A percentile compares a stretch with the other conserved stretches of the same genome.
Evolutionary conservation across 768 basidiomycete genomes (phyloP).

Genomic region (Leccinum ochraceum): DNA sequence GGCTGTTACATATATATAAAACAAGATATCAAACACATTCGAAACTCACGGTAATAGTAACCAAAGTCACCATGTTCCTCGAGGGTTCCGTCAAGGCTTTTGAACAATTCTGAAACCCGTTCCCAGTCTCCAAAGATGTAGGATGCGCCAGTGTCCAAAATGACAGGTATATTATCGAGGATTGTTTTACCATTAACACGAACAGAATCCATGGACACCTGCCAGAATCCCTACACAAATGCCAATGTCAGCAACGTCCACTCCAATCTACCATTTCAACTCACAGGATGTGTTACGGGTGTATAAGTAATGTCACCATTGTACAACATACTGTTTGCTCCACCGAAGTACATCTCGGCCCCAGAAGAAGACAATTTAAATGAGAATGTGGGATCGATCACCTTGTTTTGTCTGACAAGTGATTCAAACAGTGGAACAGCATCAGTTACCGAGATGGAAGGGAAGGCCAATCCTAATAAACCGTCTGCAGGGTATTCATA

Average conservation of each 20-base stretch:
- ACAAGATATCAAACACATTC: too few species aligned
- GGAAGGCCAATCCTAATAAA: not conserved
- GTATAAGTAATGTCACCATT: not conserved
- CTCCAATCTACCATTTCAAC: not conserved
- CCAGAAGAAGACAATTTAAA: not conserved
- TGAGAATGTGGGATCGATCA: not conserved
- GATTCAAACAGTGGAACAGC: not conserved
- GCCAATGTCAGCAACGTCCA: not conserved
- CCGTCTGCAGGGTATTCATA: not conserved
- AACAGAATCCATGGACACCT: too few species aligned
- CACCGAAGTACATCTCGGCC: not conserved
- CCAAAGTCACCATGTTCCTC: too few species aligned
- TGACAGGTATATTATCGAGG: too few species aligned
- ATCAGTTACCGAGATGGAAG: not conserved
- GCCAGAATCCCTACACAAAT: too few species aligned
- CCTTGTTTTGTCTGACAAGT: not conserved
- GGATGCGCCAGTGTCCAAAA: too few species aligned
- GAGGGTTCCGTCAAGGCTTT: too few species aligned
- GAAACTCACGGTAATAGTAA: too few species aligned
- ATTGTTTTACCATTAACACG: too few species aligned
- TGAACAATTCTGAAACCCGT: too few species aligned
- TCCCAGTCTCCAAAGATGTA: too few species aligned
- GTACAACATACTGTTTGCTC: not conserved
- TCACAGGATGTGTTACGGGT: not conserved
- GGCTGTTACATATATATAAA: too few species aligned